Base-by-base conservation (phyloP, 1,284 basidiomycete species). In the Crepidotus sp. region DNA sequence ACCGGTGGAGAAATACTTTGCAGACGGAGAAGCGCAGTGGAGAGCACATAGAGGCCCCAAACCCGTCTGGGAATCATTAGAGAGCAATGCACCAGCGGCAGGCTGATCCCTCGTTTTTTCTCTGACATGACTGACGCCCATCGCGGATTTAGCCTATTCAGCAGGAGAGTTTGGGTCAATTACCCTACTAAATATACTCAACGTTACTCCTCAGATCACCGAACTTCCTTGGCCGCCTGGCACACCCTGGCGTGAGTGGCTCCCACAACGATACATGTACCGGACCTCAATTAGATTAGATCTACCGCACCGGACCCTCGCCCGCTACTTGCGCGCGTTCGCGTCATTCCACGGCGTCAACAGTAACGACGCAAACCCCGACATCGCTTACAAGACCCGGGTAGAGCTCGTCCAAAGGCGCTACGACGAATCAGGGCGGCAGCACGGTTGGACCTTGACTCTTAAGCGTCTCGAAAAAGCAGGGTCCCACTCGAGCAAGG, bases 351-450 rank as follows among this genome's bases (percentile, higher is more conserved):
- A 66, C 36, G 60, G 63, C 7, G 44, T 68, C 18, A 70, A 71
- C 45, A 62, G 59, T 44, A 68, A 69, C 42, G 69, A 71, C 43
- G 55, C 57, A 5, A 69, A 62, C 44, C 58, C 61, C 0, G 49
- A 66, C n/a, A 56, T 64, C 1, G 61, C 60, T 0, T 74, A 68
- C 55, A 68, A 70, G 52, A 75, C 74, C 0, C 66, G 73, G 0
- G 71, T 76, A 0, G 73, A 76, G 51, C 60, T 55, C 3, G 61
- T 67, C 6, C 61, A 68, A 41, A 73, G 73, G 48, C 56, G 57
- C 4, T 52, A 62, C 18, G 58, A 61, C 40, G 50, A 55, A 3
- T 44, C 48, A 2, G 62, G 61, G 0, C 40, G 59, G 36, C 58
- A 64, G n/a, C 56, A 52, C 30, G 67, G 64, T 17, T 74, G 60